Evolutionary conservation across 208 protist genomes (phyloP), one percentile per base, ranked within the genome.

Genomic region (Leishmania guyanensis): DNA sequence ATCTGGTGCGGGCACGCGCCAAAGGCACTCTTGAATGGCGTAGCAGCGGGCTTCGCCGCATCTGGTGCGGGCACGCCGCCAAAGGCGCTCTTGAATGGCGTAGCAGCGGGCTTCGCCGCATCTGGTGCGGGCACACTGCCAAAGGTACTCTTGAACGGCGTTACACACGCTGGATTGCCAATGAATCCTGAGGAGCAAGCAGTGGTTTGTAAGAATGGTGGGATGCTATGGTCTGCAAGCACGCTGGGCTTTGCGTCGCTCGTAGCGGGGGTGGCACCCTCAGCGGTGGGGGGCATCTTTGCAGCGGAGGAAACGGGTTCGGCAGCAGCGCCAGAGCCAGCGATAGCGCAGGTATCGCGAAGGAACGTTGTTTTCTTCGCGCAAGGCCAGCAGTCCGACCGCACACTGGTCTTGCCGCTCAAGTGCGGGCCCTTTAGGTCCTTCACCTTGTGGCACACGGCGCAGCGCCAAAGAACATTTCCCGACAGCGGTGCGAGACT

Each of bases 371-470:
- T 72, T 26, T 72, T 72, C 43, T 72, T 72, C 43, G 39, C 66
- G 43, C 66, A 72, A 4, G 66, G 66, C 66, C 66, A 72, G 66
- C 66, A 72, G 66, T 72, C 66, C 39, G 66, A 72, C 6, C 66
- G 66, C 43, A 72, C 66, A 72, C 66, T 72, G 6, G 33, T 2
- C 66, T 72, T 72, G 2, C 66, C 66, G 66, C 51, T 51, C 39
- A 72, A 51, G 66, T 72, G 66, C 16, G 66, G 39, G 0, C 66
- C 66, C 66, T 72, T 46, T 39, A 72, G 43, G 66, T 72, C 66
- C 39, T 72, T 72, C 16, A 53, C 66, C 66, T 72, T 72, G 66
- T 51, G 66, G 36, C 66, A 51, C n/a, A 26, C 66, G 8, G 39
- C 20, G 39, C 66, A 72, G 8, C 66, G 66, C 66, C 54, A n/a